Evolutionary conservation across 257 asterid species (phyloP).

Genomic region (Misopates orontium): DNA sequence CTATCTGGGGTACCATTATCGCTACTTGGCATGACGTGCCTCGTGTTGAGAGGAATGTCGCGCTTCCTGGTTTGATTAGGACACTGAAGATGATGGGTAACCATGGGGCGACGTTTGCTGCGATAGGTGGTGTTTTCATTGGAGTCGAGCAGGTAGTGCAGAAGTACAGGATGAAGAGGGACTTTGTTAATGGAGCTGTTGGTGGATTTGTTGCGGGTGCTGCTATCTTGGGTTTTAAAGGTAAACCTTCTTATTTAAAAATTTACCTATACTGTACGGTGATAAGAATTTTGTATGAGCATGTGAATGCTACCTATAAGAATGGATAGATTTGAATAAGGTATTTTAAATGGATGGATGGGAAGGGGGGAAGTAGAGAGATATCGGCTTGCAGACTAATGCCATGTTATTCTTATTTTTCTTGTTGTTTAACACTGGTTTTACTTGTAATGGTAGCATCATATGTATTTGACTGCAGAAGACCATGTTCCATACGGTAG

Average conservation of each 20-base stretch:
- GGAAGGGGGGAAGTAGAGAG: too few species aligned
- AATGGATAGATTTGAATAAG: too few species aligned
- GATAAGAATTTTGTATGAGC: too few species aligned
- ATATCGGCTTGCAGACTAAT: too few species aligned
- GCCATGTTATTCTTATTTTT: too few species aligned
- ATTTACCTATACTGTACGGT: background rate
- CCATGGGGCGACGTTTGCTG: constrained; percentile 88
- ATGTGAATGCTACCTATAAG: too few species aligned
- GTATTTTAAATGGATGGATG: too few species aligned
- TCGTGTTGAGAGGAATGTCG: constrained; percentile 91
- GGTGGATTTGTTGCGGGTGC: constrained; percentile 98
- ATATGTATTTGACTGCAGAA: too few species aligned
- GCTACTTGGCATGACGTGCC: constrained; percentile 99
- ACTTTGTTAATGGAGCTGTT: constrained; percentile 88
- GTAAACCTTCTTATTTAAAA: constrained; percentile 36
- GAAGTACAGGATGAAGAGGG: constrained; percentile 81
- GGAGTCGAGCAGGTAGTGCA: constrained; percentile 83
- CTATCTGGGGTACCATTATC: constrained; percentile 84
- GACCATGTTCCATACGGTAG: too few species aligned
- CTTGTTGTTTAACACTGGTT: too few species aligned
- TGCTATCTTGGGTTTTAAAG: constrained; percentile 81
- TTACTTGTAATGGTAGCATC: too few species aligned
- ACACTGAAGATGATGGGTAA: constrained; percentile 95
- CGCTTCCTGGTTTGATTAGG: constrained; percentile 92
- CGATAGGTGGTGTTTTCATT: constrained; percentile 87